Base-by-base conservation (phyloP, 179 eudicot genomes). In the Silene coronaria region DNA sequence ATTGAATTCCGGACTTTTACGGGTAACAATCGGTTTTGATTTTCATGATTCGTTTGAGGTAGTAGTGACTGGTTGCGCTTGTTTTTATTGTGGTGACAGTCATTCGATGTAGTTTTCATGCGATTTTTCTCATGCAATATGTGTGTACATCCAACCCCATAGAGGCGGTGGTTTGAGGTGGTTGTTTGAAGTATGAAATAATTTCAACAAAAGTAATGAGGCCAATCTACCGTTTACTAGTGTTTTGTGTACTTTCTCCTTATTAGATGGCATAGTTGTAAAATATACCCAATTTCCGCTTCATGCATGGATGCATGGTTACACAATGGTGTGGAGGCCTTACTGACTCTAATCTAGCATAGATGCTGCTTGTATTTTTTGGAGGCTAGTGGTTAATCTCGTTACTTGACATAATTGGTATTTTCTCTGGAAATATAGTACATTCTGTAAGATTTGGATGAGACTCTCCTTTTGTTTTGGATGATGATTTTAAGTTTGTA, bases 401-500 rank as follows among this genome's bases (percentile, higher is more conserved):
- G 11, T 42, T 45, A 27, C 30, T 42, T 69, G 72, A 42, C 9
- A 67, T n/a, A 34, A 28, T n/a, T 34, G 48, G n/a, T 9, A 69
- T 67, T 21, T 67, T 21, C 60, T 46, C 42, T 48, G 19, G n/a
- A 45, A 24, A 70, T 45, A 7, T 70, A 23, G 30, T 42, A 42
- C 57, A 21, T 68, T 38, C 42, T 68, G 72, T 21, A 45, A 38
- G 42, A 19, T 68, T 11, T 66, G 46, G 70, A 36, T 14, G 48
- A 32, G 70, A 65, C 17, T 21, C 59, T 5, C 30, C 17, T 70
- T 51, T 48, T 34, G 27, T 48, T 46, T 1, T 10, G 61, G 73
- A 48, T 70, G 62, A 70, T 70, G 28, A 70, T 24, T 67, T 53
- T 75, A 60, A 64, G 62, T 53, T 62, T 38, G 42, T 21, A 23